phyloP scores from a whole-genome alignment of 2,329 filamentous ascomycete genomes.

The Fusarium chaquense region DNA sequence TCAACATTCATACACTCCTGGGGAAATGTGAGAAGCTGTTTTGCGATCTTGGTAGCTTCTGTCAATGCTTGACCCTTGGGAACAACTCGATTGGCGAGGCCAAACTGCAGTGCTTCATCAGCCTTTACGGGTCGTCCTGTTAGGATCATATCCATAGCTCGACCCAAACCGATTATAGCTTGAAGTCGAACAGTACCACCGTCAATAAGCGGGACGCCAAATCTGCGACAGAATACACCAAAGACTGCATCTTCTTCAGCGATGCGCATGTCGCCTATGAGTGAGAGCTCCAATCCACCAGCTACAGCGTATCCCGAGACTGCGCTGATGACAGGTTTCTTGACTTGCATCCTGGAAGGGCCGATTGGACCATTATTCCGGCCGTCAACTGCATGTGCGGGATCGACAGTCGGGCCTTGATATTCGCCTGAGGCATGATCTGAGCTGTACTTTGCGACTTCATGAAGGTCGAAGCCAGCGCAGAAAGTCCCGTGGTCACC shows the following conservation, averaged over 20 bases:
- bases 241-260: constrained; percentile 12
- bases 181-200: constrained; percentile 22
- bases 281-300: constrained; percentile 8
- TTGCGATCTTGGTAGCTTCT: constrained; percentile 24
- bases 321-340: constrained; percentile 21
- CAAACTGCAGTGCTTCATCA: constrained; percentile 23
- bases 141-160: constrained; percentile 25
- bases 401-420: background rate
- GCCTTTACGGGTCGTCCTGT: constrained; percentile 8
- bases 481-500: constrained; percentile 13
- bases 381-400: background rate
- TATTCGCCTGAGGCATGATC: background rate
- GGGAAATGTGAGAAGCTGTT: constrained; percentile 11
- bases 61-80: constrained; percentile 7
- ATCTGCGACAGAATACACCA: constrained; percentile 19
- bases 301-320: constrained; percentile 13
- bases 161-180: constrained; percentile 11
- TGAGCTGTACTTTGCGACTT: constrained; percentile 11
- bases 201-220: constrained; percentile 23
- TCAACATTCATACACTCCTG: constrained; percentile 21
- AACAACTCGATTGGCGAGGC: constrained; percentile 11
- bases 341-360: constrained; percentile 6
- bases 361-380: constrained; percentile 3
- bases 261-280: constrained; percentile 15
- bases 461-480: constrained; percentile 20